These are phyloP conservation scores for Hyaloscypha variabilis DNA, from an alignment of 495 filamentous ascomycete species.

Conservation along the genomic window DNA sequence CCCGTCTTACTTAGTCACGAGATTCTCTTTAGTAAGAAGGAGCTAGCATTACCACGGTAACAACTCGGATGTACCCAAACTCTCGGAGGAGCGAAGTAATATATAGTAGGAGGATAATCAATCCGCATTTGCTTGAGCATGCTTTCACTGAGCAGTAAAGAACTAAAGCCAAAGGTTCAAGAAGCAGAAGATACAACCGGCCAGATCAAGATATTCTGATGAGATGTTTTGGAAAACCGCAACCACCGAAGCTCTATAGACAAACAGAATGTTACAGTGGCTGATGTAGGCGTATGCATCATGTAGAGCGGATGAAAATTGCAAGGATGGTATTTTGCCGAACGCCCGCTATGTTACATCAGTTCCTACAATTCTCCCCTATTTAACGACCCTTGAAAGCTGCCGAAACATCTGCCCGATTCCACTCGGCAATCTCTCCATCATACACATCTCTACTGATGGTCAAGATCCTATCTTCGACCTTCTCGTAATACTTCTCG, in stretches of 20 bases:
- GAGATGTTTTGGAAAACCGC: no score
- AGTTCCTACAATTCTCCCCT: neutral
- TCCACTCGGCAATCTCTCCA: constrained; percentile 59
- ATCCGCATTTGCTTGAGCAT: no score
- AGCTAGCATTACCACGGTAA: no score
- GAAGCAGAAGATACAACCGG: no score
- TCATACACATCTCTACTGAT: constrained; percentile 61
- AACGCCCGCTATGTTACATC: constrained; percentile 3
- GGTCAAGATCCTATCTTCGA: constrained; percentile 68
- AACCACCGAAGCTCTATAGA: neutral
- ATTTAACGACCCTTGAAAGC: constrained; percentile 41
- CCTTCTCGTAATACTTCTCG: constrained; percentile 74
- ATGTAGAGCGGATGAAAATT: constrained; percentile 5
- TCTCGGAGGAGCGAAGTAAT: no score
- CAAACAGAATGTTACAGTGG: neutral
- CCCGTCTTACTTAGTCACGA: constrained; percentile 6
- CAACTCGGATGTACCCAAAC: no score
- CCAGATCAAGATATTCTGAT: no score
- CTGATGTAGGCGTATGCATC: neutral
- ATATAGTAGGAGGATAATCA: no score
- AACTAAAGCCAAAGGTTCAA: no score
- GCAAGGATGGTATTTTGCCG: neutral
- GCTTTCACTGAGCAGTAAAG: no score
- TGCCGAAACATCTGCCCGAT: constrained; percentile 50
- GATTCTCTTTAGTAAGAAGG: neutral